These are phyloP conservation scores for Nothophoma quercina DNA, from an alignment of 2,329 filamentous ascomycete species.

Conservation along the genomic window DNA sequence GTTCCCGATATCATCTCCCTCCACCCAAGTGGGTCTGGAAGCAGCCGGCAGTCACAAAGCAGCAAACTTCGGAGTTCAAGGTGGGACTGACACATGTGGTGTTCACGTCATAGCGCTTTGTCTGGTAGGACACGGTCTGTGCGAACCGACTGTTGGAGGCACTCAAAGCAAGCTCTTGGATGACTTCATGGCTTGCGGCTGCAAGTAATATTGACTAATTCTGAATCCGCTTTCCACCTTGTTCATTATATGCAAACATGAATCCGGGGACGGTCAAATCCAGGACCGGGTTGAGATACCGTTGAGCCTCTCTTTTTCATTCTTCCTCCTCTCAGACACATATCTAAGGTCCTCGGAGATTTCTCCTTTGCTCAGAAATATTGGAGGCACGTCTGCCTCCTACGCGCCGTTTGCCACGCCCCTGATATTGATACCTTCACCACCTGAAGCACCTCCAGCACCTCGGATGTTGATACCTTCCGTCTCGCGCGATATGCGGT, in stretches of 20 bases:
- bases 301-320: not conserved
- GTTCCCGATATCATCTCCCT: no score
- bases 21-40: no score
- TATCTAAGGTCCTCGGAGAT: not conserved
- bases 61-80: no score
- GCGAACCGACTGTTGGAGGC: no score
- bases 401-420: conserved; percentile 45
- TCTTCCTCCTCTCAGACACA: not conserved
- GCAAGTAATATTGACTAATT: no score
- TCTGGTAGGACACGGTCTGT: no score
- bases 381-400: not conserved
- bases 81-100: no score
- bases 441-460: conserved; percentile 29
- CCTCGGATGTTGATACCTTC: conserved; percentile 47
- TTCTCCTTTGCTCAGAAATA: not conserved
- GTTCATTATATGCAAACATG: not conserved
- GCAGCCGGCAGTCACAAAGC: no score
- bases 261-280: not conserved
- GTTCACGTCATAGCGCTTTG: no score
- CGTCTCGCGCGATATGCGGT: conserved; percentile 18
- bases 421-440: conserved; percentile 40
- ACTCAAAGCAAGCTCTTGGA: not conserved
- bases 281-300: not conserved
- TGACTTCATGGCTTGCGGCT: no score
- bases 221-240: no score